Conservation (phyloP, 164 flowering plant species). For the Tinospora cordifolia region DNA sequence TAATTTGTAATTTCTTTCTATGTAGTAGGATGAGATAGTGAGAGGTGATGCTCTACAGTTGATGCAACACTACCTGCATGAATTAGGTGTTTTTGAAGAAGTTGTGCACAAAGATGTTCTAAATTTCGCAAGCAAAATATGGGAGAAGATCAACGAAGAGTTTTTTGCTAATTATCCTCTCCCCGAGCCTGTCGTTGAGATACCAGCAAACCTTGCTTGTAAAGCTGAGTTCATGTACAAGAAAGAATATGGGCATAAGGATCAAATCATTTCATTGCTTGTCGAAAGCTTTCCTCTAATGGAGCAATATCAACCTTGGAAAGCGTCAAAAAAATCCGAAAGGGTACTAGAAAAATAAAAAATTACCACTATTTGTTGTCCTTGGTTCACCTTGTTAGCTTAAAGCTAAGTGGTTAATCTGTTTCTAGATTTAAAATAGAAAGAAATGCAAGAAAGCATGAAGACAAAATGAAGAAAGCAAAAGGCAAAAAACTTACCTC, state of each 20-base stretch:
- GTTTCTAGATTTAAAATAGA: no score
- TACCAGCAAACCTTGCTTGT: neutral
- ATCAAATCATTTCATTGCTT: neutral
- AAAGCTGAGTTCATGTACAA: neutral
- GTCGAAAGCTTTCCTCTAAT: neutral
- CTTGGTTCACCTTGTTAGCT: no score
- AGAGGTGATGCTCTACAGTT: slow-evolving; percentile 7
- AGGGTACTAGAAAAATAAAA: no score
- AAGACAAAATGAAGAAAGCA: no score
- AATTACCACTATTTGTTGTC: no score
- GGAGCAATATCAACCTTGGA: no score
- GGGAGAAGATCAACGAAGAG: slow-evolving; percentile 2
- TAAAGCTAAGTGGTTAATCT: no score
- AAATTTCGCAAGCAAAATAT: neutral
- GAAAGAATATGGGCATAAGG: neutral
- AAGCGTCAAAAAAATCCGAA: no score
- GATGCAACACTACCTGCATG: slow-evolving; percentile 5
- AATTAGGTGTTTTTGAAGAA: neutral
- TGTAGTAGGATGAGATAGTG: slow-evolving; percentile 1
- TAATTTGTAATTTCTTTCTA: neutral
- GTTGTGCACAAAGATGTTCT: neutral
- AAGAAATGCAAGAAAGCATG: no score
- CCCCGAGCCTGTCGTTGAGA: neutral
- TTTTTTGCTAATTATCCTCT: neutral
- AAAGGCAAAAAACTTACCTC: no score